Base-by-base conservation (phyloP, 345 rosid species). In the Aethionema arabicum region DNA sequence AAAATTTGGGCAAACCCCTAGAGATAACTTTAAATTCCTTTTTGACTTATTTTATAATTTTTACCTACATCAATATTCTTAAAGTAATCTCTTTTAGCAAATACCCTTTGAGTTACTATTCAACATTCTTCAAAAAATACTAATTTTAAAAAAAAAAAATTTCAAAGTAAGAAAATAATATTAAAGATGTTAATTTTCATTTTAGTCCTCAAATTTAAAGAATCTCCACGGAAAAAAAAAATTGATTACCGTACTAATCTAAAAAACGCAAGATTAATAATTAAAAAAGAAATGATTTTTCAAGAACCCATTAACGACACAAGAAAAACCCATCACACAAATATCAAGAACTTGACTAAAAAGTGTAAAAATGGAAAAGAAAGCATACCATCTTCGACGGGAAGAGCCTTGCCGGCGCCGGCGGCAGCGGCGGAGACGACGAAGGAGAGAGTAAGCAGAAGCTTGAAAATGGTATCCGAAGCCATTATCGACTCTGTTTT, bases 301-400 rank as follows among this genome's bases (percentile, higher is more conserved):
- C 8, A 3, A 9, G 47, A 62, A 57, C 63, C 70, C 71, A 66
- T 10, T 12, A 61, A 48, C 52, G 64, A 64, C 38, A 14, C 30
- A 48, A 33, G 27, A 30, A 49, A 47, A 45, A 32, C 44, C 40
- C 10, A 37, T 16, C 29, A 56, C 6, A 14, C 56, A 42, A 6
- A 41, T 3, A 38, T 39, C 33, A 11, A 11, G n/a, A 52, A 3
- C 8, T 5, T 14, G 11, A 8, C 14, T 11, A 52, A 53, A 8
- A 55, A 57, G 30, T 11, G 2, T 3, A 8, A 45, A n/a, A 2
- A 37, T 41, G 41, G 13, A 47, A 4, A 32, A 41, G 38, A 35
- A 71, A 30, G 59, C 76, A 29, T 81, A 90, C 96, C 96, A 73
- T 90, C 96, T 46, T 86, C 87, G 2, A 77, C 84, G 0, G 37